phyloP scores from a whole-genome alignment of 2,329 filamentous ascomycete genomes.

The Colletotrichum plurivorum region DNA sequence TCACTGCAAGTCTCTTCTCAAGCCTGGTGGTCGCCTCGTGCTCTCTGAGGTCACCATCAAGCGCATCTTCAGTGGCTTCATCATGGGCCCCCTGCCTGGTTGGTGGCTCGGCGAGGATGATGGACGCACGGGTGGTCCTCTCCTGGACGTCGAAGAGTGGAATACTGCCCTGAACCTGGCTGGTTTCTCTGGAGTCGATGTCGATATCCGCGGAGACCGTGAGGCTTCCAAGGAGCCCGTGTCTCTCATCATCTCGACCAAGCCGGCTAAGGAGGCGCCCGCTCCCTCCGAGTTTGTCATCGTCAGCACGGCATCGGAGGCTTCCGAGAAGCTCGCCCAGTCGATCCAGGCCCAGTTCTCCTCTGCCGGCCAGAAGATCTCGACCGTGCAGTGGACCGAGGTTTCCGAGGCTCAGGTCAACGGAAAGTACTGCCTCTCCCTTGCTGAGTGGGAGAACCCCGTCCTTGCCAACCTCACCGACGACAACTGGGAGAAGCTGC shows the following conservation, averaged over 20 bases:
- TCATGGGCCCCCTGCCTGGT: conserved; percentile 52
- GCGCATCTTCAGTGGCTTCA: conserved; percentile 41
- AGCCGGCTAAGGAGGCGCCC: conserved; percentile 15
- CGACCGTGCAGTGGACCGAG: conserved; percentile 1
- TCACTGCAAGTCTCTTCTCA: conserved; percentile 44
- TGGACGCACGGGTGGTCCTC: conserved; percentile 29
- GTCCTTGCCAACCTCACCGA: conserved; percentile 16
- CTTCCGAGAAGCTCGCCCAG: conserved; percentile 8
- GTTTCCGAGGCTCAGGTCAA: conserved; percentile 1
- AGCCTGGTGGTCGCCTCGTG: conserved; percentile 48
- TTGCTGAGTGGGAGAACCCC: conserved; percentile 29
- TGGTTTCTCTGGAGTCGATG: conserved; percentile 39
- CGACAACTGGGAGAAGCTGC: conserved; percentile 28
- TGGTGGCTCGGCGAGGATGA: conserved; percentile 54
- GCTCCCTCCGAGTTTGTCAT: conserved; percentile 18
- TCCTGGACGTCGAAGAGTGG: conserved; percentile 32
- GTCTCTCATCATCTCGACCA: conserved; percentile 34
- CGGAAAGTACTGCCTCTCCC: conserved; percentile 28
- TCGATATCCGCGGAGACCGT: conserved; percentile 32
- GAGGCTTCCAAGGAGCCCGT: conserved; percentile 35
- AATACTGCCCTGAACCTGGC: conserved; percentile 24
- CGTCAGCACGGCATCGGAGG: conserved; percentile 16
- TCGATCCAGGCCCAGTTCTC: conserved; percentile 14
- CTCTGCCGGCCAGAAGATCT: not conserved
- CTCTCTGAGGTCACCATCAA: conserved; percentile 46